Evolutionary conservation across 495 filamentous ascomycete species (phyloP).

Genomic region (Penicillium ochrochloron): DNA sequence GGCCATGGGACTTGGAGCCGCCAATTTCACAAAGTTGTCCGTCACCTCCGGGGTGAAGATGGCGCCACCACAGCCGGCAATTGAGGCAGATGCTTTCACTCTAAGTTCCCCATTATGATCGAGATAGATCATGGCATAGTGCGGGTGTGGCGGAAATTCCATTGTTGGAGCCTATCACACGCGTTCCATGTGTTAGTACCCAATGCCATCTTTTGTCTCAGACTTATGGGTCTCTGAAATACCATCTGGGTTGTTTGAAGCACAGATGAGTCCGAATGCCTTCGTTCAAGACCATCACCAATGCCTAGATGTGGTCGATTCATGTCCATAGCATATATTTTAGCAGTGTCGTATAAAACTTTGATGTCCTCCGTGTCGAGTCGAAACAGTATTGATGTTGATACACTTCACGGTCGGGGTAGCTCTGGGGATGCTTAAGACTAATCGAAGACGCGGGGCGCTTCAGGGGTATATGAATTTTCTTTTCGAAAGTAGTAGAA

Average conservation of each 20-base stretch:
- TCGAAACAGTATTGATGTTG: neutral
- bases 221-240: neutral
- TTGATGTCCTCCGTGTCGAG: neutral
- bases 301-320: conserved; percentile 19
- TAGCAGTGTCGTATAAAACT: neutral
- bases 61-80: conserved; percentile 39
- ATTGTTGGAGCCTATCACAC: conserved; percentile 21
- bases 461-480: conserved; percentile 7
- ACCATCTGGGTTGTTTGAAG: conserved; percentile 25
- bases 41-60: conserved; percentile 49
- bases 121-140: conserved; percentile 48
- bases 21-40: conserved; percentile 42
- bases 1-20: conserved; percentile 28
- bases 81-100: conserved; percentile 40
- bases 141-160: conserved; percentile 38
- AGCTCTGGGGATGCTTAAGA: neutral
- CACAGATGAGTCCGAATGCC: conserved; percentile 31
- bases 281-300: conserved; percentile 28
- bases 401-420: neutral
- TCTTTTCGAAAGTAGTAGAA: neutral
- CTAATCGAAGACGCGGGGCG: neutral
- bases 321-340: conserved; percentile 22
- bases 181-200: neutral
- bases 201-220: neutral
- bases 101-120: conserved; percentile 44